These are phyloP conservation scores for Sugiyamaella pinicola DNA, from an alignment of 1,139 yeast species.

Conservation along the genomic window DNA sequence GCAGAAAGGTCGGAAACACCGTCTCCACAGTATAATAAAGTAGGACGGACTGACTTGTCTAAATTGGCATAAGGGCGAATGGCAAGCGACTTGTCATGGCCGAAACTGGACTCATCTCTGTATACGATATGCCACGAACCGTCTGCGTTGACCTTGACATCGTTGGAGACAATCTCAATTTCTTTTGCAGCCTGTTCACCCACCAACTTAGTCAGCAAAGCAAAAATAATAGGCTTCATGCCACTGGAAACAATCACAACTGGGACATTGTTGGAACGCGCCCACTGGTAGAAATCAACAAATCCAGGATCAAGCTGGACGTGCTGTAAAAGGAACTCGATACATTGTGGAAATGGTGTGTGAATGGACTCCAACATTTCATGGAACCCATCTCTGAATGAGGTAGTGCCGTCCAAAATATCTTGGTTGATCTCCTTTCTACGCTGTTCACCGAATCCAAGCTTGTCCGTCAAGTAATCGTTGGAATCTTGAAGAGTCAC, in stretches of 20 bases:
- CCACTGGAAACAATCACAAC: slow-evolving; percentile 80
- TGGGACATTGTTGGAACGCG: slow-evolving; percentile 68
- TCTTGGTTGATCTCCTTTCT: slow-evolving; percentile 70
- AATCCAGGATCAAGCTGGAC: slow-evolving; percentile 90
- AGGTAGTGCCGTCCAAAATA: slow-evolving; percentile 65
- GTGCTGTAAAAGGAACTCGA: slow-evolving; percentile 54
- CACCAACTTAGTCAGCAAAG: slow-evolving; percentile 69
- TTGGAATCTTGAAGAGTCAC: slow-evolving; percentile 91
- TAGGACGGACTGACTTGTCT: slow-evolving; percentile 50
- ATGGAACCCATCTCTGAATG: slow-evolving; percentile 77
- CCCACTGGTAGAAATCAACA: slow-evolving; percentile 77
- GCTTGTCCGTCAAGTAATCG: slow-evolving; percentile 82
- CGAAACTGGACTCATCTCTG: slow-evolving; percentile 83
- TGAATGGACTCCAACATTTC: slow-evolving; percentile 79
- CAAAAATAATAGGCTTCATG: slow-evolving; percentile 87
- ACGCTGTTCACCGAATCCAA: slow-evolving; percentile 78
- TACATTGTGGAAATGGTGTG: slow-evolving; percentile 80
- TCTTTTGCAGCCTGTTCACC: slow-evolving; percentile 73
- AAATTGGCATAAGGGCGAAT: slow-evolving; percentile 63
- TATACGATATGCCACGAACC: slow-evolving; percentile 81
- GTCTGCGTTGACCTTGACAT: slow-evolving; percentile 59
- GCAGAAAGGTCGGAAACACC: slow-evolving; percentile 96
- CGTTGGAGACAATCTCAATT: slow-evolving; percentile 83
- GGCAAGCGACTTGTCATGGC: slow-evolving; percentile 90
- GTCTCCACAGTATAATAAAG: slow-evolving; percentile 90